Evolutionary conservation across 305 asterid genomes (phyloP).

Genomic region (Monarda citriodora): DNA sequence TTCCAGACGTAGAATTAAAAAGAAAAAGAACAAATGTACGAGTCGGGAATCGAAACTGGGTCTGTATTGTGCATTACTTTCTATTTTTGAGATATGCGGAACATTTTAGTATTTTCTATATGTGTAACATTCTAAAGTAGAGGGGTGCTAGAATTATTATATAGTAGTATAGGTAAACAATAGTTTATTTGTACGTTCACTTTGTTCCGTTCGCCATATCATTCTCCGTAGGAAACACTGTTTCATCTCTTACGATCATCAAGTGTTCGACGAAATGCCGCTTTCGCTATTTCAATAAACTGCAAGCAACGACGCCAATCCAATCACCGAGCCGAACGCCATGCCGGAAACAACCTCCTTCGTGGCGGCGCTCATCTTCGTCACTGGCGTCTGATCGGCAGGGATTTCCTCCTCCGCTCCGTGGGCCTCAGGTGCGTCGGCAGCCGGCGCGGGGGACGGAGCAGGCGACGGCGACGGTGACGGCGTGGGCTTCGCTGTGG

Average conservation of each 20-base stretch:
- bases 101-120: too few relatives aligned
- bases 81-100: too few relatives aligned
- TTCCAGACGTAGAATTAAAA: too few relatives aligned
- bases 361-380: conserved; percentile 15
- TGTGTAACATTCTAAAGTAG: too few relatives aligned
- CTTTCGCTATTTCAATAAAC: conserved; percentile 13
- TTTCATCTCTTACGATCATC: background rate
- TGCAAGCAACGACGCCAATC: conserved; percentile 22
- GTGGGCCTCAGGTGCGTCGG: background rate
- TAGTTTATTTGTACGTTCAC: conserved; percentile 12
- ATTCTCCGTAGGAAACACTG: background rate
- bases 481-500: background rate
- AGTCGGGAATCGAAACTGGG: too few relatives aligned
- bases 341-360: conserved; percentile 19
- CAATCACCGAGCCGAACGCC: conserved; percentile 24
- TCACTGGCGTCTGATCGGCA: background rate
- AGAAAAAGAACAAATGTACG: too few relatives aligned
- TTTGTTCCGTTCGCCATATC: background rate
- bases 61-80: too few relatives aligned
- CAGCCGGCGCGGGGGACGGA: conserved; percentile 14
- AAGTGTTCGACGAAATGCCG: background rate
- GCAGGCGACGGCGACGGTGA: background rate
- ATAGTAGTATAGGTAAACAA: too few relatives aligned
- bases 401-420: conserved; percentile 15
- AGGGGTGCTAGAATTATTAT: too few relatives aligned